phyloP scores from a whole-genome alignment of 768 basidiomycete species.

The Boletus speciosus region DNA sequence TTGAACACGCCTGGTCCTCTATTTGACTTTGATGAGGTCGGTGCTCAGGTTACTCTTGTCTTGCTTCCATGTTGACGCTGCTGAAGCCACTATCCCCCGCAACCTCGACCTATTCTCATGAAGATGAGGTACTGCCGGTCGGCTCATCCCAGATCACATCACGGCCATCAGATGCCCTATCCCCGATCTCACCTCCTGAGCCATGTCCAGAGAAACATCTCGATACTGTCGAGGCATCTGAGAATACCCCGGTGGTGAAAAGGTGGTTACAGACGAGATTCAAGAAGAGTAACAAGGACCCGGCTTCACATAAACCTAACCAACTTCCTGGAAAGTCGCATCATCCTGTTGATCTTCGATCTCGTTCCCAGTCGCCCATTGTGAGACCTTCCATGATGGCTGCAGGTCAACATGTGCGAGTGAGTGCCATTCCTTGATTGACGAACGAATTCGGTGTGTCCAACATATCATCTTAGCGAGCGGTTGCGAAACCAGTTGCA shows the following conservation, averaged over 20 bases:
- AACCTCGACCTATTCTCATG: background rate
- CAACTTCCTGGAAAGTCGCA: background rate
- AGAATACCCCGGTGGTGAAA: background rate
- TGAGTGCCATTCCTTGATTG: background rate
- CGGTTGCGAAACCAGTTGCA: background rate
- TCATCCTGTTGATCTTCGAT: background rate
- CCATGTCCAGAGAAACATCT: background rate
- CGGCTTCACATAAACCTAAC: background rate
- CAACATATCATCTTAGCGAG: background rate
- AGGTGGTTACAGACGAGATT: background rate
- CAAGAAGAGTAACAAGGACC: background rate
- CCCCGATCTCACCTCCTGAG: background rate
- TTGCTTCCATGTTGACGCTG: background rate
- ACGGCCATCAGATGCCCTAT: background rate
- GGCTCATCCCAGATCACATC: background rate
- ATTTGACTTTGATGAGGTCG: background rate
- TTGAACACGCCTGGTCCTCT: background rate
- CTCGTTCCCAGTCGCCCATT: background rate
- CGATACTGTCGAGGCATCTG: background rate
- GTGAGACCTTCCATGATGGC: background rate
- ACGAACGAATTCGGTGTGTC: too few relatives aligned
- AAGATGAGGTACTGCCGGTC: background rate
- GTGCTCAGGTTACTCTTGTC: background rate
- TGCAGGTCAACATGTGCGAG: background rate
- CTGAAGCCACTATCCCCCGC: background rate